A percentile compares a stretch with the other conserved stretches of the same genome.
Conservation (phyloP, 306 rosid genomes). For the Rosa chinensis region DNA sequence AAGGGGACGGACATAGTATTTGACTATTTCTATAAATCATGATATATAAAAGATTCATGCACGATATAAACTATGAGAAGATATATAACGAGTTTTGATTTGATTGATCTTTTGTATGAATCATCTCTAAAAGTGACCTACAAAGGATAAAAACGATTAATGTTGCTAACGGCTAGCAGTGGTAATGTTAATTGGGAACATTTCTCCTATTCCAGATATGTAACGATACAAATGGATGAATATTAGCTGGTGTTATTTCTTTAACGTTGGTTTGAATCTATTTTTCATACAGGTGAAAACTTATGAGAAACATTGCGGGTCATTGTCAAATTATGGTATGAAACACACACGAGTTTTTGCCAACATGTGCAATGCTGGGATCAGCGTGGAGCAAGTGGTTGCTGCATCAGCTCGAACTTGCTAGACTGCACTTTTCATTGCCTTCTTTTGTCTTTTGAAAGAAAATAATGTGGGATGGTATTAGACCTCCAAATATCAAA, state of each 20-base stretch:
- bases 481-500: too few relatives aligned
- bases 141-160: too few relatives aligned
- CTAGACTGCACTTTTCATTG: neutral
- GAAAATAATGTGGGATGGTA: neutral
- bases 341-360: conserved; percentile 41
- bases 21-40: too few relatives aligned
- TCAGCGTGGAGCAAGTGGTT: conserved; percentile 20
- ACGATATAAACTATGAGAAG: neutral
- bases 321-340: conserved; percentile 39
- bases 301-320: conserved; percentile 37
- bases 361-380: conserved; percentile 46
- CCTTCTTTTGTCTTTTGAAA: neutral
- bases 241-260: neutral
- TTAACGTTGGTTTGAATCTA: neutral
- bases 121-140: too few relatives aligned
- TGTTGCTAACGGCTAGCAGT: too few relatives aligned
- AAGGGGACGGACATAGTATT: too few relatives aligned
- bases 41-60: too few relatives aligned
- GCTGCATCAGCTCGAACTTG: conserved; percentile 41
- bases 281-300: conserved; percentile 26
- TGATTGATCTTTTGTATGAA: too few relatives aligned
- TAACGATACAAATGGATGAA: too few relatives aligned
- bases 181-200: too few relatives aligned
- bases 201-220: too few relatives aligned
- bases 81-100: neutral